Percentiles rank a stretch among this genome's conserved stretches.
Evolutionary conservation across 257 asterid genomes (phyloP).

Genomic region (Fraxinus excelsior): DNA sequence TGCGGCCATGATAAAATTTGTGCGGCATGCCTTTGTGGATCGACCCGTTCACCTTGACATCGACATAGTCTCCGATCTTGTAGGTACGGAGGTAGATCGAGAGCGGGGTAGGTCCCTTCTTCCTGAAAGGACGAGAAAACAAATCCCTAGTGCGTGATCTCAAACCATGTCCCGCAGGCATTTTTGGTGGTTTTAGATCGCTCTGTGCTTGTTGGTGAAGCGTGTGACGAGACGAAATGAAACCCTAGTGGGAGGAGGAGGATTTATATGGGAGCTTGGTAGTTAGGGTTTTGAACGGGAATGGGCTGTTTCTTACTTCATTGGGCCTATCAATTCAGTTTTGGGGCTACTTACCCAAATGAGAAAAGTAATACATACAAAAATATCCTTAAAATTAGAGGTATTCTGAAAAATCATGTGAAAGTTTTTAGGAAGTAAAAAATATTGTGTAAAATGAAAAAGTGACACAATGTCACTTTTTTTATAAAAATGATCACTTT

Average conservation of each 20-base stretch:
- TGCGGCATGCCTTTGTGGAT: slow-evolving; percentile 73
- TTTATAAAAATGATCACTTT: too few species aligned
- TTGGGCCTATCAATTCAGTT: not conserved
- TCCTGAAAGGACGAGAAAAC: slow-evolving; percentile 54
- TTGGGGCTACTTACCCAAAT: too few species aligned
- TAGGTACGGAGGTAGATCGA: slow-evolving; percentile 51
- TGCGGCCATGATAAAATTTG: slow-evolving; percentile 64
- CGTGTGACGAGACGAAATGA: not conserved
- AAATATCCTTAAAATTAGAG: too few species aligned
- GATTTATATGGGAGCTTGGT: not conserved
- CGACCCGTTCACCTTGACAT: slow-evolving; percentile 62
- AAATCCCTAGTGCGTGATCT: slow-evolving; percentile 61
- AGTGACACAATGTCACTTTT: too few species aligned
- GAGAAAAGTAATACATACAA: too few species aligned
- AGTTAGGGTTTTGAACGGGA: not conserved
- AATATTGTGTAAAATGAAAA: too few species aligned
- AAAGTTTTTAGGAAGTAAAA: too few species aligned
- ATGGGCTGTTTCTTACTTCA: not conserved
- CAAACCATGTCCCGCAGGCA: slow-evolving; percentile 76
- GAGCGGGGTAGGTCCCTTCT: slow-evolving; percentile 60
- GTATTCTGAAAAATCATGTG: too few species aligned
- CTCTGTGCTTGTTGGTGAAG: not conserved
- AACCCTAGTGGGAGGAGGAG: not conserved
- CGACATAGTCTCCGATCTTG: slow-evolving; percentile 59
- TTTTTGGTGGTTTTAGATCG: slow-evolving; percentile 22